A percentile compares a stretch with the other conserved stretches of the same genome.
Evolutionary conservation across 2,329 filamentous ascomycete genomes (phyloP).

Genomic region (Lasiodiplodia hormozganensis): DNA sequence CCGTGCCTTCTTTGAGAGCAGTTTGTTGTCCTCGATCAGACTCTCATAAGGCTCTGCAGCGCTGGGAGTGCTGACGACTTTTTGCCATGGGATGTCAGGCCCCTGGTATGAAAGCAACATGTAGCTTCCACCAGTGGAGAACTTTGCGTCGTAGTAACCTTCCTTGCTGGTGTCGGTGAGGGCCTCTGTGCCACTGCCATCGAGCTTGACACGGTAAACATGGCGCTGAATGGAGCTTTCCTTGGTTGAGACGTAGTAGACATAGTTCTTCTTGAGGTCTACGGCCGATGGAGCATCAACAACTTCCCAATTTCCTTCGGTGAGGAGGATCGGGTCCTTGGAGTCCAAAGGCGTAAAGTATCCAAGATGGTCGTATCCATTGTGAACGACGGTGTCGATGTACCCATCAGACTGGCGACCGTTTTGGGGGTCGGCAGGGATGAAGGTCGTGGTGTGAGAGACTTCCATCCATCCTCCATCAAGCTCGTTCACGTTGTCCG

Average conservation of each 20-base stretch:
- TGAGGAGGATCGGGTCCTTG: slow-evolving; percentile 81
- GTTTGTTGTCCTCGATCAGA: slow-evolving; percentile 78
- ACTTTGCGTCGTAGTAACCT: slow-evolving; percentile 82
- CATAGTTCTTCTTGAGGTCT: slow-evolving; percentile 82
- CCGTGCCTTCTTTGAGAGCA: slow-evolving; percentile 71
- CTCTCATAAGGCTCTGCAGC: slow-evolving; percentile 70
- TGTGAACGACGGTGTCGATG: slow-evolving; percentile 85
- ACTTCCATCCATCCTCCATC: slow-evolving; percentile 99
- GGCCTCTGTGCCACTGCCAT: slow-evolving; percentile 74
- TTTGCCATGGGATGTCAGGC: slow-evolving; percentile 88
- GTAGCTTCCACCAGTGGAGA: slow-evolving; percentile 83
- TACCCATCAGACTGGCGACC: slow-evolving; percentile 86
- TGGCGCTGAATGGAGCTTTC: slow-evolving; percentile 90
- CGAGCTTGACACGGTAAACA: slow-evolving; percentile 85
- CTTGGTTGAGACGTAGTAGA: slow-evolving; percentile 90
- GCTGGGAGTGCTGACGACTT: slow-evolving; percentile 82
- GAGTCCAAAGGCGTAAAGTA: slow-evolving; percentile 92
- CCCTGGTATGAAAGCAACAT: slow-evolving; percentile 84
- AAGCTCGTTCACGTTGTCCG: slow-evolving; percentile 78
- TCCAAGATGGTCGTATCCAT: slow-evolving; percentile 87
- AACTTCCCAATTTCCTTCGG: slow-evolving; percentile 91
- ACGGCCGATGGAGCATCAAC: slow-evolving; percentile 83
- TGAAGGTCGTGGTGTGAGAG: slow-evolving; percentile 81
- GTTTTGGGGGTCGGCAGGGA: slow-evolving; percentile 81
- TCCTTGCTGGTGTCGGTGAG: slow-evolving; percentile 76